Conservation (phyloP, 2,329 filamentous ascomycete species). For the Aspergillus sp. region DNA sequence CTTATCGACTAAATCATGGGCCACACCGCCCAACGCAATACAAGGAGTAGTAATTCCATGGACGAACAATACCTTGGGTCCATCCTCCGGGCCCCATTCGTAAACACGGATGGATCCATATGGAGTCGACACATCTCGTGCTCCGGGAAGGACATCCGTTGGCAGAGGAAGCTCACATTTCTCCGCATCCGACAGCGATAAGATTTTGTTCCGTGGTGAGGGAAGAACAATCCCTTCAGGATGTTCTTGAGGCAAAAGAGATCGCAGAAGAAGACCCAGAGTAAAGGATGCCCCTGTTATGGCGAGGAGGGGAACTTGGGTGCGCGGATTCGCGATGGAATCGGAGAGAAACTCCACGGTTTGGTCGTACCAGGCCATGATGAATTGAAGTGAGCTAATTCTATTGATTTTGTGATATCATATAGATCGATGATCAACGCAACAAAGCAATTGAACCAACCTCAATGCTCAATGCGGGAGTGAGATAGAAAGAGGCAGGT, state of each 20-base stretch:
- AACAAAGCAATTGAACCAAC: neutral
- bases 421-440: neutral
- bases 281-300: conserved; percentile 31
- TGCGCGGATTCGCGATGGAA: conserved; percentile 23
- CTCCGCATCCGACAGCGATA: conserved; percentile 31
- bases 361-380: conserved; percentile 31
- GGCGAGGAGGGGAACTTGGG: conserved; percentile 28
- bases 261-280: conserved; percentile 26
- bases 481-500: too few species aligned
- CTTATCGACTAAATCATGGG: conserved; percentile 57
- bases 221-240: conserved; percentile 16
- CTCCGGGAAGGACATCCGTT: conserved; percentile 58
- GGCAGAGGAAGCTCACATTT: conserved; percentile 56
- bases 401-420: neutral
- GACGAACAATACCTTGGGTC: conserved; percentile 67
- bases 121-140: conserved; percentile 55
- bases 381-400: neutral
- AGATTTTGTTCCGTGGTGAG: conserved; percentile 32
- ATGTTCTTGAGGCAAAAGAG: conserved; percentile 16
- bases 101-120: conserved; percentile 71
- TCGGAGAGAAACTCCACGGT: conserved; percentile 29
- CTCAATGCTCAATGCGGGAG: too few species aligned
- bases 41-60: conserved; percentile 80
- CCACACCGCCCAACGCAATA: conserved; percentile 62
- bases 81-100: conserved; percentile 72